phyloP scores from a whole-genome alignment of 768 basidiomycete species.

The Boletus rubescentipes region DNA sequence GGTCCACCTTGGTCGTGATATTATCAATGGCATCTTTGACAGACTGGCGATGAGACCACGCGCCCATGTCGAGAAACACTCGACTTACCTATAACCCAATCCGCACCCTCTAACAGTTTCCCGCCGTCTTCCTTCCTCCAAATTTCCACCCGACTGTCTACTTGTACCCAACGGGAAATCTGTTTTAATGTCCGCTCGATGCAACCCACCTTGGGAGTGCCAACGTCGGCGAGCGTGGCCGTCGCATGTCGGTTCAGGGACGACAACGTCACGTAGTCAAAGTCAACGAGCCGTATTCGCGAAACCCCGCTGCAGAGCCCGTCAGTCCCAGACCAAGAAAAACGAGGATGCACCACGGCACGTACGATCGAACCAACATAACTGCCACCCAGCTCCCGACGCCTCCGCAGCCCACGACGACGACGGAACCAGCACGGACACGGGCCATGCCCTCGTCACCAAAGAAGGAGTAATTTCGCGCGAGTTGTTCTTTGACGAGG shows the following conservation, averaged over 20 bases:
- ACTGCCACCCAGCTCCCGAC: conserved; percentile 96
- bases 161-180: conserved; percentile 82
- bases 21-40: conserved; percentile 93
- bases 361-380: conserved; percentile 89
- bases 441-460: conserved; percentile 85
- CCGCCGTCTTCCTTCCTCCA: conserved; percentile 86
- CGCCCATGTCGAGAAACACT: neutral
- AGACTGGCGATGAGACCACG: conserved; percentile 8
- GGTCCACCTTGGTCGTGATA: conserved; percentile 93
- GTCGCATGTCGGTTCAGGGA: conserved; percentile 95
- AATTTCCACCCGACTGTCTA: conserved; percentile 80
- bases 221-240: conserved; percentile 86
- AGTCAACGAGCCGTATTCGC: conserved; percentile 82
- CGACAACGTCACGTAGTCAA: conserved; percentile 94
- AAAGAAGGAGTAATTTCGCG: conserved; percentile 93
- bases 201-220: conserved; percentile 86
- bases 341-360: conserved; percentile 11
- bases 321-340: neutral
- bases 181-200: conserved; percentile 65
- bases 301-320: conserved; percentile 58
- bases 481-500: conserved; percentile 84
- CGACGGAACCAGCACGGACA: conserved; percentile 73
- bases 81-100: conserved; percentile 87
- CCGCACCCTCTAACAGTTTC: conserved; percentile 71
- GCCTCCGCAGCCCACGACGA: conserved; percentile 92